Conservation (phyloP, 345 rosid genomes). For the Leavenworthia alabamica region DNA sequence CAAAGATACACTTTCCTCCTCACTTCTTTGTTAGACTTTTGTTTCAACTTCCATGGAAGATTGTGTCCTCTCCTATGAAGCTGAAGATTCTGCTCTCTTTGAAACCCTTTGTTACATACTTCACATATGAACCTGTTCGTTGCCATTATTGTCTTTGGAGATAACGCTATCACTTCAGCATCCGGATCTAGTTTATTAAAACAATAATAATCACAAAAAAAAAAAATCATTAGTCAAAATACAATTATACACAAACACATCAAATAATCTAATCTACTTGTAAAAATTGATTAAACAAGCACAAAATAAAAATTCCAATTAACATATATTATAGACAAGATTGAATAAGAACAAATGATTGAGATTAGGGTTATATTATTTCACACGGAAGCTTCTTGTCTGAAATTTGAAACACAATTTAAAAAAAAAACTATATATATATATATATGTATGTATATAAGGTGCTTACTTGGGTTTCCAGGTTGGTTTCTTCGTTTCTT, state of each 20-base stretch:
- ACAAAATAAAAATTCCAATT: background rate
- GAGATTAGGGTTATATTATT: constrained; percentile 2
- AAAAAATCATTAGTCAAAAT: background rate
- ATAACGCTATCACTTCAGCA: constrained; percentile 77
- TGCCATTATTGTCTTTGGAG: constrained; percentile 79
- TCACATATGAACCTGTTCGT: constrained; percentile 76
- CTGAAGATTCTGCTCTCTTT: constrained; percentile 74
- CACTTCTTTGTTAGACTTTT: too few species aligned
- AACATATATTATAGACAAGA: background rate
- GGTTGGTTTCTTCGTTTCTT: constrained; percentile 75
- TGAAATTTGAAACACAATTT: background rate
- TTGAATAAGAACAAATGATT: background rate
- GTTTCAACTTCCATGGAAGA: too few species aligned
- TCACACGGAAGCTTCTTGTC: background rate
- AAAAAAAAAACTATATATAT: background rate
- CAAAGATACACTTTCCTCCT: too few species aligned
- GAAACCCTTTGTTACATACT: constrained; percentile 83
- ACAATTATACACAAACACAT: background rate
- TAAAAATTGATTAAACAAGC: background rate
- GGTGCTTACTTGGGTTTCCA: constrained; percentile 65
- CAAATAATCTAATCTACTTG: background rate
- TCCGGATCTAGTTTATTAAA: constrained; percentile 52
- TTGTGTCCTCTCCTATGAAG: constrained; percentile 87
- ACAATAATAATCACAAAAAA: background rate
- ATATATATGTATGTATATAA: background rate